phyloP scores from a whole-genome alignment of 2,329 filamentous ascomycete species.

The Verticillium albo-atrum region DNA sequence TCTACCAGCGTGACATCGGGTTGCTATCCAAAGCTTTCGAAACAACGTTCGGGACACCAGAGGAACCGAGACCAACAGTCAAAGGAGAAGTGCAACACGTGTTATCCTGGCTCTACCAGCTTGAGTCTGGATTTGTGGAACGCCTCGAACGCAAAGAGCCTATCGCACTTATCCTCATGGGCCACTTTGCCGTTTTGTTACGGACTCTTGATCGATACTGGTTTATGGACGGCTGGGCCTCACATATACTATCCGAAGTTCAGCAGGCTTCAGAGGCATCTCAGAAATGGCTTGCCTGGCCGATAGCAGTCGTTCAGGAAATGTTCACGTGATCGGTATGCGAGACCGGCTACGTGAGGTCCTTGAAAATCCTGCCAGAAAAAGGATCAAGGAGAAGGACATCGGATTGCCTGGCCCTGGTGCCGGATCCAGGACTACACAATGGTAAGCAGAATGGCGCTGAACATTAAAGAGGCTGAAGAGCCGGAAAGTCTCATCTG shows the following conservation, averaged over 20 bases:
- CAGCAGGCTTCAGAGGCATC: neutral
- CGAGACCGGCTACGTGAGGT: too few species aligned
- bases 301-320: constrained; percentile 17
- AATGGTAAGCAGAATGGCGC: too few species aligned
- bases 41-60: constrained; percentile 7
- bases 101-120: constrained; percentile 12
- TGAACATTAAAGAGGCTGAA: too few species aligned
- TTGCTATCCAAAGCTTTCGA: constrained; percentile 7
- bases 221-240: constrained; percentile 15
- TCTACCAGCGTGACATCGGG: neutral
- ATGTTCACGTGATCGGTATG: neutral
- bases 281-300: constrained; percentile 13
- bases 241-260: constrained; percentile 6
- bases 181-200: constrained; percentile 12
- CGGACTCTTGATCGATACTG: constrained; percentile 11
- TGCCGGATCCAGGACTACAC: too few species aligned
- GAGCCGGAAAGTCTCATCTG: too few species aligned
- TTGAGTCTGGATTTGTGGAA: constrained; percentile 8
- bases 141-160: constrained; percentile 7
- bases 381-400: too few species aligned
- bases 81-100: constrained; percentile 8
- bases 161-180: constrained; percentile 11
- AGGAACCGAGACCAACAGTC: constrained; percentile 1
- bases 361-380: too few species aligned
- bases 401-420: too few species aligned